Percentiles rank a stretch among this genome's conserved stretches.
Conservation (phyloP, 2,329 filamentous ascomycete species). For the Drechslerella dactyloides region DNA sequence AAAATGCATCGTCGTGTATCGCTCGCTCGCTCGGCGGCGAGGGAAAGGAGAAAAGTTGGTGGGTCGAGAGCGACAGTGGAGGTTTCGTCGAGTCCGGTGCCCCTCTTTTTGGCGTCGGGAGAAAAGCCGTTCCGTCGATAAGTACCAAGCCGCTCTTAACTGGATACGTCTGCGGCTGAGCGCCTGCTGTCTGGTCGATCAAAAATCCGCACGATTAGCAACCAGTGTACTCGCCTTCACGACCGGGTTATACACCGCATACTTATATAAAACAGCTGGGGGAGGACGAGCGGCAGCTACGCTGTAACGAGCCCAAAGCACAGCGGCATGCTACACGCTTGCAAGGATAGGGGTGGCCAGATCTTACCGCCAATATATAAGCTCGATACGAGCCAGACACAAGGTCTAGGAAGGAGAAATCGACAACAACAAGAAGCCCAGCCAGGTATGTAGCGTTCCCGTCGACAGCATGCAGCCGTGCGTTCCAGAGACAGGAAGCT, state of each 20-base stretch:
- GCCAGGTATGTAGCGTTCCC: neutral
- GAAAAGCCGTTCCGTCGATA: conserved; percentile 8
- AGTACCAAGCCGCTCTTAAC: conserved; percentile 2
- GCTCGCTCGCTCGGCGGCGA: conserved; percentile 6
- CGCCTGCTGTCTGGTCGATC: neutral
- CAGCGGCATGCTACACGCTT: neutral
- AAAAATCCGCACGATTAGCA: conserved; percentile 19
- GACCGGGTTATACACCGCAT: conserved; percentile 12
- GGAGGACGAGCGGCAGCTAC: conserved; percentile 1
- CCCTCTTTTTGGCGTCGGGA: conserved; percentile 3
- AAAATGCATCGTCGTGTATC: conserved; percentile 15
- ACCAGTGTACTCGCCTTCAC: conserved; percentile 13
- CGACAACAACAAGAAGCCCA: neutral
- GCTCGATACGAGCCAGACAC: conserved; percentile 11
- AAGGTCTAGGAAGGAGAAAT: neutral
- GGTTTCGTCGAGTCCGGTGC: neutral
- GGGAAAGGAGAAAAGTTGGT: conserved; percentile 1
- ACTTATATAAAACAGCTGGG: conserved; percentile 7
- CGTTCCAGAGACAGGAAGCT: conserved; percentile 15
- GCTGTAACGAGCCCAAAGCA: too few species aligned
- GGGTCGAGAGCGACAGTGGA: neutral
- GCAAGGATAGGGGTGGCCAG: neutral
- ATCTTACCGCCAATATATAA: conserved; percentile 30
- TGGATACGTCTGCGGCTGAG: conserved; percentile 41
- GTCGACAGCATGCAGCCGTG: conserved; percentile 6